phyloP scores from a whole-genome alignment of 2,329 filamentous ascomycete genomes.

The Lachnellula arida region DNA sequence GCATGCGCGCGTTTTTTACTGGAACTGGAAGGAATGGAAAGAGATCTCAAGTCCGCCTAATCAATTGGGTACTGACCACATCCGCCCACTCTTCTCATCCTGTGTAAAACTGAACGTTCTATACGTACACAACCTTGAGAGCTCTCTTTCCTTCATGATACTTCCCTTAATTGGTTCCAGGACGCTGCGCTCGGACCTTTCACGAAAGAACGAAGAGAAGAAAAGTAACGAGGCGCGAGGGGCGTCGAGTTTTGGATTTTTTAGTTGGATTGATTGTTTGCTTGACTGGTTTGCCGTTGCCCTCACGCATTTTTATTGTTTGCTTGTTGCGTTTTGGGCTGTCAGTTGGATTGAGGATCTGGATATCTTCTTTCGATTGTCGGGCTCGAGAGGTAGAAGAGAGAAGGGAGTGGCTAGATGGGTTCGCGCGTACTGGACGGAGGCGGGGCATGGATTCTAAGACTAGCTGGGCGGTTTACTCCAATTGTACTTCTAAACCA shows the following conservation, averaged over 20 bases:
- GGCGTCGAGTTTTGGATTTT: not conserved
- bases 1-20: not conserved
- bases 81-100: not conserved
- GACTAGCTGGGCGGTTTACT: too few relatives aligned
- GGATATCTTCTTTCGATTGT: too few relatives aligned
- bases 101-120: not conserved
- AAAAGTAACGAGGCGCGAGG: slow-evolving; percentile 3
- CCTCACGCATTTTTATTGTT: too few relatives aligned
- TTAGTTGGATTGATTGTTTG: too few relatives aligned
- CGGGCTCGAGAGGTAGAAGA: too few relatives aligned
- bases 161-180: slow-evolving; percentile 4
- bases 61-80: not conserved
- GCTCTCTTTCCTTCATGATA: not conserved
- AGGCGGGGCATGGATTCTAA: too few relatives aligned
- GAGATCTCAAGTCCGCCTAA: not conserved
- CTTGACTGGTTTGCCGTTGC: too few relatives aligned
- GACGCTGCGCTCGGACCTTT: not conserved
- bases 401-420: too few relatives aligned
- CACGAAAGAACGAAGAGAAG: slow-evolving; percentile 4
- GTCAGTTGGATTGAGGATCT: too few relatives aligned
- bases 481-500: too few relatives aligned
- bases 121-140: not conserved
- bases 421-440: too few relatives aligned
- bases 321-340: too few relatives aligned
- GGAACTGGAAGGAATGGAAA: not conserved